Conservation (phyloP, 2,329 filamentous ascomycete genomes). For the Penicillium sp. region DNA sequence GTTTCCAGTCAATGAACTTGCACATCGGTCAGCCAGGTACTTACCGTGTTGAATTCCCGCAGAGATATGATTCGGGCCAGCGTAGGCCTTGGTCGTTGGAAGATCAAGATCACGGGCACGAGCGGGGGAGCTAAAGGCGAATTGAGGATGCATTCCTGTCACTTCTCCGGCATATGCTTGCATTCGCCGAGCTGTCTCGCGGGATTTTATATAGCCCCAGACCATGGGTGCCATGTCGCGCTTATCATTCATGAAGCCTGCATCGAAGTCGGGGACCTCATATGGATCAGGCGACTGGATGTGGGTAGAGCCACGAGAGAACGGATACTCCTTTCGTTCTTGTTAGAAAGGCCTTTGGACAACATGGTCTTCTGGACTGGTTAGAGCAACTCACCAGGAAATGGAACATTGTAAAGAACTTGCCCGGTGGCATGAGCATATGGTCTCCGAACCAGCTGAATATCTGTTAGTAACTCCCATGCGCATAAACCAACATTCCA, state of each 20-base stretch:
- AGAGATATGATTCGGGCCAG: constrained; percentile 64
- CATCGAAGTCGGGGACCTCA: constrained; percentile 69
- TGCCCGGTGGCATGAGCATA: constrained; percentile 63
- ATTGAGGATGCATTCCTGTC: constrained; percentile 62
- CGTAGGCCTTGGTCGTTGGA: constrained; percentile 68
- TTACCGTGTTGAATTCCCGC: constrained; percentile 67
- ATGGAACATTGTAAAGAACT: constrained; percentile 81
- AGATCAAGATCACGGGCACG: constrained; percentile 68
- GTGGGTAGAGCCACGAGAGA: constrained; percentile 66
- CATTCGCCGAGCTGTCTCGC: constrained; percentile 74
- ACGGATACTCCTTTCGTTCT: constrained; percentile 59
- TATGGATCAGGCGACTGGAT: constrained; percentile 69
- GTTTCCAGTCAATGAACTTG: background rate
- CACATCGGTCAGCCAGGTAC: background rate
- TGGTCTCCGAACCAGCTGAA: constrained; percentile 44
- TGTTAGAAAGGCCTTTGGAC: background rate
- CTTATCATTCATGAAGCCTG: constrained; percentile 80
- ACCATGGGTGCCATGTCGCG: constrained; percentile 80
- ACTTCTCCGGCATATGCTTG: constrained; percentile 72
- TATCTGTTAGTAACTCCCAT: background rate
- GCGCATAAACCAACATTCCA: constrained; percentile 5
- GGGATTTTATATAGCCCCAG: constrained; percentile 77
- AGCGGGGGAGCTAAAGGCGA: constrained; percentile 63
- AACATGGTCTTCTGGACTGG: background rate
- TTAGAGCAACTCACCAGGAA: constrained; percentile 50